Conservation (phyloP, 495 filamentous ascomycete genomes). For the Chaetomium fimeti region DNA sequence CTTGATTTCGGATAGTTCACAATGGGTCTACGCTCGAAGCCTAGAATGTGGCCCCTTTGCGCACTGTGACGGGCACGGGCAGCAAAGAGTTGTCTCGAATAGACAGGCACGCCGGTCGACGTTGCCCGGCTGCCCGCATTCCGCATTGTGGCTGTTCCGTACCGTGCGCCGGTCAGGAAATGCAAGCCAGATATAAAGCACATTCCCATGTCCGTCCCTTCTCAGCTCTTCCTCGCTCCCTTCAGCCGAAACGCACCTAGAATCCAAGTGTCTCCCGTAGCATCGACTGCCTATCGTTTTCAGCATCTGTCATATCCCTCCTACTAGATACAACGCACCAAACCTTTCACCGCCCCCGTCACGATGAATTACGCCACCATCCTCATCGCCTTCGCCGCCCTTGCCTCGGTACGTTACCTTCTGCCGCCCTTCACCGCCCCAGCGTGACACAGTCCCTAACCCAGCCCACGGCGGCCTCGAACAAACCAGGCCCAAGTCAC, state of each 20-base stretch:
- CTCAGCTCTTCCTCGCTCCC: background rate
- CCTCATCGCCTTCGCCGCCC: slow-evolving; percentile 30
- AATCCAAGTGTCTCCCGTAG: background rate
- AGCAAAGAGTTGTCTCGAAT: background rate
- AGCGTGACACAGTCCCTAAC: too few relatives aligned
- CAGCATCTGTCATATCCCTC: background rate
- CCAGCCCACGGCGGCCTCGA: background rate
- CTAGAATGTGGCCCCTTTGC: background rate
- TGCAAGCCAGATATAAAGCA: background rate
- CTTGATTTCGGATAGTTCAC: background rate
- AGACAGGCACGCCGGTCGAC: background rate
- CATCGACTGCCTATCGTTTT: too few relatives aligned
- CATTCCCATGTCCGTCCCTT: background rate
- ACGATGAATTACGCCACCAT: slow-evolving; percentile 32
- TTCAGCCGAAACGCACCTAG: too few relatives aligned
- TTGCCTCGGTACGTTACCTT: slow-evolving; percentile 30
- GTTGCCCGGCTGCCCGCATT: slow-evolving; percentile 11
- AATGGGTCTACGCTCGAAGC: background rate
- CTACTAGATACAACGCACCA: background rate
- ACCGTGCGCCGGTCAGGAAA: background rate
- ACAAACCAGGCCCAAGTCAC: slow-evolving; percentile 30
- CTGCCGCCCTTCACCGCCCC: too few relatives aligned
- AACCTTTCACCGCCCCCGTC: slow-evolving; percentile 15
- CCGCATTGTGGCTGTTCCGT: slow-evolving; percentile 1
- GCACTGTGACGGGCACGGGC: slow-evolving; percentile 6